Conservation (phyloP, 1,139 yeast genomes). For the Candida mesenterica region DNA sequence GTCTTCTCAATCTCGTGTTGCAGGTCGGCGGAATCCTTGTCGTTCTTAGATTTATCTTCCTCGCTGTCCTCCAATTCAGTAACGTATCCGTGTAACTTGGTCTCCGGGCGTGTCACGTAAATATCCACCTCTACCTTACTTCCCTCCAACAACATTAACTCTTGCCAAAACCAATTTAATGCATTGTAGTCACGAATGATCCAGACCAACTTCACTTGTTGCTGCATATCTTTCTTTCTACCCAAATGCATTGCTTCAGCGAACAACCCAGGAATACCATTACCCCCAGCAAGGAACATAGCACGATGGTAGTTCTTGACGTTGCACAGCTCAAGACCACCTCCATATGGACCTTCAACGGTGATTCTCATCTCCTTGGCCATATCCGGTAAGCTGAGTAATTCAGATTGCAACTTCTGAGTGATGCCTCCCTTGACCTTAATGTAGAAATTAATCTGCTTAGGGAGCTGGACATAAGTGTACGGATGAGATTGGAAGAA, state of each 20-base stretch:
- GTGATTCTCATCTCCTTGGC: conserved; percentile 27
- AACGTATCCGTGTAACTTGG: conserved; percentile 1
- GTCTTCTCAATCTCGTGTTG: background rate
- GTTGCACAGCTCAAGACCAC: conserved; percentile 20
- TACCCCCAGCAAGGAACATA: conserved; percentile 55
- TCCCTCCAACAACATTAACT: conserved; percentile 35
- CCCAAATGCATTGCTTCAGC: conserved; percentile 28
- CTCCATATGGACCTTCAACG: conserved; percentile 61
- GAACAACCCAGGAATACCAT: conserved; percentile 61
- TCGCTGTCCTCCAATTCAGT: conserved; percentile 3
- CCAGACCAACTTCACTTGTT: conserved; percentile 48
- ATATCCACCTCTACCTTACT: conserved; percentile 35
- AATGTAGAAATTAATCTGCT: conserved; percentile 19
- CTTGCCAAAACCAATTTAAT: conserved; percentile 50
- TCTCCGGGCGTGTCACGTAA: conserved; percentile 40
- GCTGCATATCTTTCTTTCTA: conserved; percentile 14
- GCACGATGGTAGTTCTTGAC: conserved; percentile 16
- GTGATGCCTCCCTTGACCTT: conserved; percentile 24
- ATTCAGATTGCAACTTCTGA: conserved; percentile 15
- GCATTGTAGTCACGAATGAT: conserved; percentile 45
- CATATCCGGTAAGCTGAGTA: conserved; percentile 14
- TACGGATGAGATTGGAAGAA: conserved; percentile 27
- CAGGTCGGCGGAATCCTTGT: too few relatives aligned
- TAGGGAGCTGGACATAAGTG: conserved; percentile 21
- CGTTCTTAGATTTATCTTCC: background rate